These are phyloP conservation scores for Hyphodiscus sp. DNA, from an alignment of 2,329 filamentous ascomycete species.

Conservation along the genomic window DNA sequence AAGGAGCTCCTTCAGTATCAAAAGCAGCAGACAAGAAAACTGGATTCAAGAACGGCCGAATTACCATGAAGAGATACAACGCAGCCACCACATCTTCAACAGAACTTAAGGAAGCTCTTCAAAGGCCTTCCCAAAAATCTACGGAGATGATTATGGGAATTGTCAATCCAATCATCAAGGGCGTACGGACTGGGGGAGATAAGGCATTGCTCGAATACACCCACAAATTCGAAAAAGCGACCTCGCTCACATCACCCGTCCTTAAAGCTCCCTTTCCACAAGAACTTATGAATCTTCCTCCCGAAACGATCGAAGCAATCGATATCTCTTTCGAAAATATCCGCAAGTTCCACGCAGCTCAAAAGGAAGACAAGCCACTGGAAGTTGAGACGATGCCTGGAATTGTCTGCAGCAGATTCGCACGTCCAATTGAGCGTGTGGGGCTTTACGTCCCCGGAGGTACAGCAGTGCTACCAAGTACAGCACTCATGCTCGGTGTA, in stretches of 20 bases:
- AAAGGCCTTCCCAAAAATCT: conserved; percentile 88
- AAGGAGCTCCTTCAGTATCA: conserved; percentile 41
- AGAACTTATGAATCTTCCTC: conserved; percentile 75
- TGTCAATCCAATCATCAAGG: conserved; percentile 84
- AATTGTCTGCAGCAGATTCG: conserved; percentile 89
- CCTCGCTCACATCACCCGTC: conserved; percentile 81
- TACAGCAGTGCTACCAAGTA: conserved; percentile 93
- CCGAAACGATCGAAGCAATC: conserved; percentile 86
- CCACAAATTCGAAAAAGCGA: conserved; percentile 96
- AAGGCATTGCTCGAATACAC: conserved; percentile 86
- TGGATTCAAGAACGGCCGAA: conserved; percentile 48
- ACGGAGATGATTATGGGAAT: conserved; percentile 91
- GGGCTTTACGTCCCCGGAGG: conserved; percentile 94
- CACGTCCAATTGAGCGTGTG: conserved; percentile 88
- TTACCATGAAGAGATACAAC: conserved; percentile 77
- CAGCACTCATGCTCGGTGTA: conserved; percentile 95
- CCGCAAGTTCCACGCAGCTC: conserved; percentile 84
- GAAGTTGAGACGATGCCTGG: conserved; percentile 96
- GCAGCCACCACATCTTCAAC: conserved; percentile 55
- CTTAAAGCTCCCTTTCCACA: conserved; percentile 82
- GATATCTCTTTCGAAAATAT: conserved; percentile 94
- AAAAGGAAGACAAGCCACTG: conserved; percentile 76
- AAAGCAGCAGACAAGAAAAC: conserved; percentile 45
- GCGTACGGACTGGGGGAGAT: conserved; percentile 78
- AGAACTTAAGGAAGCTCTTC: conserved; percentile 67